phyloP scores from a whole-genome alignment of 2,329 filamentous ascomycete species.

The Onygenales sp. region DNA sequence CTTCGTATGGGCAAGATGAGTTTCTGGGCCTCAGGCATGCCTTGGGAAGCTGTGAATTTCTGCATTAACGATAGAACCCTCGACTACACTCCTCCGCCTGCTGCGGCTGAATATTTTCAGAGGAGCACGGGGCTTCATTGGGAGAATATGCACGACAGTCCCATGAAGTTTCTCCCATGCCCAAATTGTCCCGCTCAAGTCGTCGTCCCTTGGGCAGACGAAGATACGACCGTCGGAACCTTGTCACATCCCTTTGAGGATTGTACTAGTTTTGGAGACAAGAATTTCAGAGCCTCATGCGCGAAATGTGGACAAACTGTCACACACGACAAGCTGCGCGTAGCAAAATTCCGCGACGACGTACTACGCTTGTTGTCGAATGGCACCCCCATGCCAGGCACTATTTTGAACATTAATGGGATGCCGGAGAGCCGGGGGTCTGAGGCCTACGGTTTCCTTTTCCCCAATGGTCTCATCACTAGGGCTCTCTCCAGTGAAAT shows the following conservation, averaged over 20 bases:
- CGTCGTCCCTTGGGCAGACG: constrained; percentile 51
- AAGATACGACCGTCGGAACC: constrained; percentile 12
- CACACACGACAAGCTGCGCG: constrained; percentile 50
- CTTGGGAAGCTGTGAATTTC: constrained; percentile 52
- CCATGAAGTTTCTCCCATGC: constrained; percentile 44
- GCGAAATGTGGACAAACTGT: constrained; percentile 41
- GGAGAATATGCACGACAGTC: constrained; percentile 48
- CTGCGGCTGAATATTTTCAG: constrained; percentile 41
- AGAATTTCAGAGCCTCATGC: constrained; percentile 44
- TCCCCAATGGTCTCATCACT: constrained; percentile 51
- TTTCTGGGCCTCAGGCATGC: constrained; percentile 55
- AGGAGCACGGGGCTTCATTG: constrained; percentile 43
- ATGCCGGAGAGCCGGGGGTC: constrained; percentile 28
- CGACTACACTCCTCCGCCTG: constrained; percentile 42
- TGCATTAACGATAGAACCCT: constrained; percentile 51
- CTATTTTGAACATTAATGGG: constrained; percentile 50
- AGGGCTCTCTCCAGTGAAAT: constrained; percentile 37
- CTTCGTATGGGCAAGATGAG: constrained; percentile 48
- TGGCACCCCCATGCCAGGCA: constrained; percentile 56
- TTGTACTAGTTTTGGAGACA: constrained; percentile 27
- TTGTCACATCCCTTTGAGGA: constrained; percentile 18
- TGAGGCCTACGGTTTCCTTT: constrained; percentile 25
- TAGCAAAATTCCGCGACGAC: constrained; percentile 54
- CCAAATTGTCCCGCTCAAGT: constrained; percentile 41
- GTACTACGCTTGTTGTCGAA: constrained; percentile 38